A percentile compares a stretch with the other conserved stretches of the same genome.
These are phyloP conservation scores for Pugionium dolabratum DNA, from an alignment of 345 rosid species.

Conservation along the genomic window DNA sequence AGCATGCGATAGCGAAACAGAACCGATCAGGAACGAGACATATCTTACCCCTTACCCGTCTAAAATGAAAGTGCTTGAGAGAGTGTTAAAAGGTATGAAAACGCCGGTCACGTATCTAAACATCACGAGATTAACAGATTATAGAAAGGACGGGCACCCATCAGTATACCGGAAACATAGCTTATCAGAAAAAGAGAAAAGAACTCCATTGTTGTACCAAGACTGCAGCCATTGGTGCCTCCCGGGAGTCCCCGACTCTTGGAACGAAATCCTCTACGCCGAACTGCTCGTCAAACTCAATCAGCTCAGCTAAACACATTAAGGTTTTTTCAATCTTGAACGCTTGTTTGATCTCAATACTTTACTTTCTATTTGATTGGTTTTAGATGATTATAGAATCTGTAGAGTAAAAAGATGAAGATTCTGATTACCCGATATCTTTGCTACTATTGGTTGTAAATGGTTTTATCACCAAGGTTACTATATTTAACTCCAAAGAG, in stretches of 20 bases:
- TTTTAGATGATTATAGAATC: constrained; percentile 31
- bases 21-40: constrained; percentile 76
- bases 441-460: constrained; percentile 31
- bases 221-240: constrained; percentile 98
- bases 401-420: constrained; percentile 24
- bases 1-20: constrained; percentile 78
- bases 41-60: constrained; percentile 66
- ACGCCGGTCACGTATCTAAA: constrained; percentile 80
- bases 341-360: constrained; percentile 28
- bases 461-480: constrained; percentile 25
- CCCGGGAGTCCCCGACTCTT: constrained; percentile 82
- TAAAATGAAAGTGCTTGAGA: constrained; percentile 76
- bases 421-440: constrained; percentile 6
- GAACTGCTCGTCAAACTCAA: constrained; percentile 59
- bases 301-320: constrained; percentile 20
- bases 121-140: constrained; percentile 83
- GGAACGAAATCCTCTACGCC: constrained; percentile 83
- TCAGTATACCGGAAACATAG: constrained; percentile 71
- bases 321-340: not conserved
- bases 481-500: constrained; percentile 26
- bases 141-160: constrained; percentile 89
- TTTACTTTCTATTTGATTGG: constrained; percentile 17
- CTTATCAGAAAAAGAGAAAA: constrained; percentile 48
- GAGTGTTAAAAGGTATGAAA: constrained; percentile 70
- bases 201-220: constrained; percentile 56